Evolutionary conservation across 306 rosid genomes (phyloP).

Genomic region (Vachellia collinsii): DNA sequence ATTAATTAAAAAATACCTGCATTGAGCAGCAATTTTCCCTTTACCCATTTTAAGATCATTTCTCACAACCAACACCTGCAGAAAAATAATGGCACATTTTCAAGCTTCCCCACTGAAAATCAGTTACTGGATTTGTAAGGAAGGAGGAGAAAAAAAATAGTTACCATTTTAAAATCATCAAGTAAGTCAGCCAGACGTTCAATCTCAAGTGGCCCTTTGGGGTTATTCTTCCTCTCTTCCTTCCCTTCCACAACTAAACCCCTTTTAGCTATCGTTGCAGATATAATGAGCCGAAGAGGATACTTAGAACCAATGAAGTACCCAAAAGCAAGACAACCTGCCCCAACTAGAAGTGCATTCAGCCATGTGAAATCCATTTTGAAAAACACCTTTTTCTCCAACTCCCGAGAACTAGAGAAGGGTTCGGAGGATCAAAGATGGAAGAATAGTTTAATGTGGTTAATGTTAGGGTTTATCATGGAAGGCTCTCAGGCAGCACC

Average conservation of each 20-base stretch:
- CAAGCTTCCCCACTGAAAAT: not conserved
- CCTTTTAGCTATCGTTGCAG: conserved; percentile 42
- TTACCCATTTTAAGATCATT: conserved; percentile 99
- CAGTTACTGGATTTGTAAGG: not conserved
- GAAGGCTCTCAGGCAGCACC: not conserved
- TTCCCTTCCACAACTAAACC: conserved; percentile 33
- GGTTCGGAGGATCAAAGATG: not conserved
- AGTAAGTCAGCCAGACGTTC: conserved; percentile 77
- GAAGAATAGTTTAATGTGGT: not conserved
- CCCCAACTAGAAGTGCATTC: conserved; percentile 80
- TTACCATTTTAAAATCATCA: conserved; percentile 90
- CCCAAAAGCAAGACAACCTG: conserved; percentile 88
- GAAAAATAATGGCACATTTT: conserved; percentile 7
- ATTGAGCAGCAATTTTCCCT: conserved; percentile 97
- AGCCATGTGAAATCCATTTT: conserved; percentile 82
- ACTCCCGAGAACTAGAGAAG: not conserved
- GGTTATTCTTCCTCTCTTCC: conserved; percentile 44
- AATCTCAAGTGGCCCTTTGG: conserved; percentile 69
- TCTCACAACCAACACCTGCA: conserved; percentile 84
- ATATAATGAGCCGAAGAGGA: conserved; percentile 53
- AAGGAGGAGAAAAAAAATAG: not conserved
- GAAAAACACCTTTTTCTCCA: not conserved
- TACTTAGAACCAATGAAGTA: conserved; percentile 72
- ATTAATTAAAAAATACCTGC: conserved; percentile 58
- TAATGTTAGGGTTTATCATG: conserved; percentile 15